These are phyloP conservation scores for Penicillium goetzii DNA, from an alignment of 495 filamentous ascomycete genomes.

Conservation along the genomic window DNA sequence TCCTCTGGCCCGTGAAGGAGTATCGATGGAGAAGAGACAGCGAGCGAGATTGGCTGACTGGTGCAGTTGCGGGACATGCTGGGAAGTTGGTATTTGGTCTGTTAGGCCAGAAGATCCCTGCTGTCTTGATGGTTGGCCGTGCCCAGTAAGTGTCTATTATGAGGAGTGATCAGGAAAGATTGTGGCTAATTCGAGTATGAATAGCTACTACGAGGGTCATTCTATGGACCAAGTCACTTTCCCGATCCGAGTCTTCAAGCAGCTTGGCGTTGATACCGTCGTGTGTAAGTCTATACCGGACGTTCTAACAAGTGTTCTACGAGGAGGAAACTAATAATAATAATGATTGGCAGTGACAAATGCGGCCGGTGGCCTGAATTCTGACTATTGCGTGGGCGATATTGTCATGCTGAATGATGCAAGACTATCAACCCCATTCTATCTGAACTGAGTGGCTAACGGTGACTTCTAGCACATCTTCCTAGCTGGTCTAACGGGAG, in stretches of 20 bases:
- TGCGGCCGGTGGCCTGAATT: constrained; percentile 74
- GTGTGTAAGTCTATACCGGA: constrained; percentile 50
- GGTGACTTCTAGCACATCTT: constrained; percentile 64
- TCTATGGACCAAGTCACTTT: constrained; percentile 70
- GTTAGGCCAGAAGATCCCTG: constrained; percentile 59
- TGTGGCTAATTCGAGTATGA: background rate
- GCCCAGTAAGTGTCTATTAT: constrained; percentile 62
- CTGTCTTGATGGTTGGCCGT: constrained; percentile 74
- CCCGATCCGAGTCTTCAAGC: constrained; percentile 70
- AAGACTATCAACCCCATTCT: constrained; percentile 22
- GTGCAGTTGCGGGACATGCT: constrained; percentile 68
- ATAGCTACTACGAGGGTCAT: constrained; percentile 78
- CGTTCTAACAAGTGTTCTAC: background rate
- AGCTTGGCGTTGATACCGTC: constrained; percentile 66
- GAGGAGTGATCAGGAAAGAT: background rate
- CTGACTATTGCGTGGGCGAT: constrained; percentile 70
- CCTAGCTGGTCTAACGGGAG: constrained; percentile 69
- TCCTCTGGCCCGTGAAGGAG: constrained; percentile 4
- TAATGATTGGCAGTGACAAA: constrained; percentile 62
- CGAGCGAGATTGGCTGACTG: constrained; percentile 9
- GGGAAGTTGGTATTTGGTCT: constrained; percentile 74
- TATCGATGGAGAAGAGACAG: background rate
- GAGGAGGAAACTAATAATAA: constrained; percentile 16
- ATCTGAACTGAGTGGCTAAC: background rate
- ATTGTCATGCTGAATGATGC: constrained; percentile 75